Percentiles rank a stretch among this genome's conserved stretches.
Evolutionary conservation across 345 rosid genomes (phyloP).

Genomic region (Zanthoxylum bungeanum): DNA sequence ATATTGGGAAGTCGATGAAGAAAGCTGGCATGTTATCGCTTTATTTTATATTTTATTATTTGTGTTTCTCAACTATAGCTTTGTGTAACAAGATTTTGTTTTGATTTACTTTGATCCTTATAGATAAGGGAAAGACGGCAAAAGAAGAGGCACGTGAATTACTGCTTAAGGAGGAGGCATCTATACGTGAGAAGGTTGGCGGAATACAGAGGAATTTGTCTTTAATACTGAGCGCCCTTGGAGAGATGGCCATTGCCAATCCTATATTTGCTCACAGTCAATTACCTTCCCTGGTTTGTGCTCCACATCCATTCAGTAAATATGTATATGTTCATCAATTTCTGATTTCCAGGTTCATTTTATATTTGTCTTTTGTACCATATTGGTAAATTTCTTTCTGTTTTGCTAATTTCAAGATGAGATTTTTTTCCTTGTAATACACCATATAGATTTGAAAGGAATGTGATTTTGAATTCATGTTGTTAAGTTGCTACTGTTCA

Average conservation of each 20-base stretch:
- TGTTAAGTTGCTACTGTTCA: background rate
- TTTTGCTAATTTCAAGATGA: background rate
- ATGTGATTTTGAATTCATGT: background rate
- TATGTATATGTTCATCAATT: background rate
- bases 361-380: background rate
- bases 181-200: conserved; percentile 61
- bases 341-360: background rate
- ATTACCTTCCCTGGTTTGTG: conserved; percentile 83
- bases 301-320: background rate
- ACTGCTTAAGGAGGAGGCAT: conserved; percentile 88
- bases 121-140: conserved; percentile 88
- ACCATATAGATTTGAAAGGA: background rate
- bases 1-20: conserved; percentile 56
- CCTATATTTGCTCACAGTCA: conserved; percentile 95
- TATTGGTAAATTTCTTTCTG: background rate
- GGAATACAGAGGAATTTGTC: conserved; percentile 64
- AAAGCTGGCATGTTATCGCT: conserved; percentile 53
- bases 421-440: background rate
- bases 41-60: conserved; percentile 10
- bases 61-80: background rate
- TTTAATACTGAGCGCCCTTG: conserved; percentile 72
- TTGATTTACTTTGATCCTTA: conserved; percentile 15
- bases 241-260: conserved; percentile 86
- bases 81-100: background rate
- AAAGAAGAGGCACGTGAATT: conserved; percentile 94